Base-by-base conservation (phyloP, 2,329 filamentous ascomycete genomes). In the Sporothrix luriei region DNA sequence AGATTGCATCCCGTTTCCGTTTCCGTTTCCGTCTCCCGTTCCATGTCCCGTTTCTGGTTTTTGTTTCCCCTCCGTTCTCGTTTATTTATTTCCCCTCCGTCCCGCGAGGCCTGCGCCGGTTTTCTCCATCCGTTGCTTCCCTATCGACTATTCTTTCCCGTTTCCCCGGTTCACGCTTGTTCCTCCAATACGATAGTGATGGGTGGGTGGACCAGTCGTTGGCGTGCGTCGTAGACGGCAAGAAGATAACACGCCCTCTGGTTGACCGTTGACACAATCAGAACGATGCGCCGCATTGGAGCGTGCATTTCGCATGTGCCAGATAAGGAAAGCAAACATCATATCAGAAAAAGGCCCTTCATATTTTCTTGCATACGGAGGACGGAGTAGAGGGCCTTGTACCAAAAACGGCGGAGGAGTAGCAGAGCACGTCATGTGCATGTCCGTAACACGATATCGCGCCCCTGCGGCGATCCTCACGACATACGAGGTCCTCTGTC, bases 381-480 rank as follows among this genome's bases (percentile, higher is more conserved):
- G 29, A 33, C 29, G 29, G 29, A 33, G 40, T 43, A 43, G 13
- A 5, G 13, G 11, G 40, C 13, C 10, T 10, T 46, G 57, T 26
- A 46, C 16, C 38, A 59, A 5, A 13, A n/a, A 19, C 40, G 5
- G 40, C 21, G 33, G 55, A 62, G 57, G 9, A 46, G 38, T 62
- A 3, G 33, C 55, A 61, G 38, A 24, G 57, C 57, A 62, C 57
- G 57, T 62, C 57, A 62, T 38, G 57, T 4, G 19, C 13, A n/a
- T 21, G n/a, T 59, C 55, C 55, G 57, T 24, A 62, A 46, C 57
- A 62, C 38, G 38, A 62, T 62, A 46, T 26, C 29, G 54, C 16
- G 16, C 57, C n/a, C 40, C 24, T 40, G 24, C 21, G 54, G 9
- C 3, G 54, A 11, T 0, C 29, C 33, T 33, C 33, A 33, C 33